Conservation (phyloP, 2,329 filamentous ascomycete species). For the Anisogramma anomala region DNA sequence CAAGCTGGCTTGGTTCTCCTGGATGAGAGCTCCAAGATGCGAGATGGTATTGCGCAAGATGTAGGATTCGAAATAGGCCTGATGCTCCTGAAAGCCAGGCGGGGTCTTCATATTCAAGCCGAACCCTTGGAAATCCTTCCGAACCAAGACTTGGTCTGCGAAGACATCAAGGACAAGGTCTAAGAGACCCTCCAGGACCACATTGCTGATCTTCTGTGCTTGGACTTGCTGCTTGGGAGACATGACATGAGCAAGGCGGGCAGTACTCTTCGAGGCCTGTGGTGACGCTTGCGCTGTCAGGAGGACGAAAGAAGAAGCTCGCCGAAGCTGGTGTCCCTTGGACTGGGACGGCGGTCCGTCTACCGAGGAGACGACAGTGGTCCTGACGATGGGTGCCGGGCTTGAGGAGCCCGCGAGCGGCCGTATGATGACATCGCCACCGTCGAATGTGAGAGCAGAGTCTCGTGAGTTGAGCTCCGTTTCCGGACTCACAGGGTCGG, state of each 20-base stretch:
- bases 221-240: constrained; percentile 43
- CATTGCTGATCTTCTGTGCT: constrained; percentile 47
- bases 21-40: constrained; percentile 57
- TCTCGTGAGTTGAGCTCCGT: constrained; percentile 79
- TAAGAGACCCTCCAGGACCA: constrained; percentile 63
- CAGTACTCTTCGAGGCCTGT: constrained; percentile 41
- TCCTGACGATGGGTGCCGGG: constrained; percentile 61
- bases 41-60: constrained; percentile 65
- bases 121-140: constrained; percentile 86
- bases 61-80: constrained; percentile 90
- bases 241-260: constrained; percentile 52
- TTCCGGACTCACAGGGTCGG: constrained; percentile 71
- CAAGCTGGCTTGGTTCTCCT: constrained; percentile 59
- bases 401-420: constrained; percentile 52
- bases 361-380: constrained; percentile 45
- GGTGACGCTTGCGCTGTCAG: constrained; percentile 59
- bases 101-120: constrained; percentile 78
- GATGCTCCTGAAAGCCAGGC: constrained; percentile 85
- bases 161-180: constrained; percentile 72
- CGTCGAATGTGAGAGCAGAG: constrained; percentile 72
- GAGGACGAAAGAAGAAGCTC: constrained; percentile 85
- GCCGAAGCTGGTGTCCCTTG: constrained; percentile 53
- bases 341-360: constrained; percentile 31
- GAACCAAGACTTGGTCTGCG: constrained; percentile 69
- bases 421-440: constrained; percentile 71